Conservation (phyloP, 805 yeast genomes). For the Candida pini region DNA sequence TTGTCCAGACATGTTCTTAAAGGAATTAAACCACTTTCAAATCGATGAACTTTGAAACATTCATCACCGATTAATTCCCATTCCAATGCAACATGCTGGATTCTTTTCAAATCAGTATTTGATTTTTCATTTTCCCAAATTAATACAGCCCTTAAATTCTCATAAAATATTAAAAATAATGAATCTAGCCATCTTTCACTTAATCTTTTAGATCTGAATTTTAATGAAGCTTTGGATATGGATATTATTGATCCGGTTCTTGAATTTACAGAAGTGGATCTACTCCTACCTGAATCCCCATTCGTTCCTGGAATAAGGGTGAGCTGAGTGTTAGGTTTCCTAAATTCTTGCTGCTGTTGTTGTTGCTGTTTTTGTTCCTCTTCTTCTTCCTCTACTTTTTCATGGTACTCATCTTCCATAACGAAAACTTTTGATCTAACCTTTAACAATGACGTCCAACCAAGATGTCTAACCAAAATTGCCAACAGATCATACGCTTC, state of each 20-base stretch:
- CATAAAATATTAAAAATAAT: slow-evolving; percentile 58
- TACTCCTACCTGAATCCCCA: slow-evolving; percentile 6
- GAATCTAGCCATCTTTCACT: slow-evolving; percentile 75
- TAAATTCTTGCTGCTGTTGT: slow-evolving; percentile 5
- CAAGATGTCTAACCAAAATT: slow-evolving; percentile 57
- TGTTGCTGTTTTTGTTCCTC: slow-evolving; percentile 10
- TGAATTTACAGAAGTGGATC: slow-evolving; percentile 16
- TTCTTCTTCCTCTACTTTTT: slow-evolving; percentile 14
- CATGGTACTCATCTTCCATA: slow-evolving; percentile 66
- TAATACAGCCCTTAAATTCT: slow-evolving; percentile 74
- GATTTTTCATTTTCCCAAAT: slow-evolving; percentile 37
- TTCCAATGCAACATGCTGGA: slow-evolving; percentile 57
- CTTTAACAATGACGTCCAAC: slow-evolving; percentile 76
- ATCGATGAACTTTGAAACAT: slow-evolving; percentile 41
- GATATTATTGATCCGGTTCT: slow-evolving; percentile 17
- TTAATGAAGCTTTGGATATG: slow-evolving; percentile 18
- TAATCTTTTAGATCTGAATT: slow-evolving; percentile 41
- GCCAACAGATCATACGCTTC: slow-evolving; percentile 68
- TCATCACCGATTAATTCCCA: slow-evolving; percentile 70
- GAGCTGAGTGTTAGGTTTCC: slow-evolving; percentile 3
- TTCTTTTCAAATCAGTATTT: slow-evolving; percentile 16
- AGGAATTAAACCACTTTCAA: slow-evolving; percentile 45
- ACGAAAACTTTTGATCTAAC: slow-evolving; percentile 69
- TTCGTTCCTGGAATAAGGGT: not conserved
- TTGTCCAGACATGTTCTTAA: slow-evolving; percentile 48